Conservation (phyloP, 1,139 yeast genomes). For the Blastobotrys proliferans region DNA sequence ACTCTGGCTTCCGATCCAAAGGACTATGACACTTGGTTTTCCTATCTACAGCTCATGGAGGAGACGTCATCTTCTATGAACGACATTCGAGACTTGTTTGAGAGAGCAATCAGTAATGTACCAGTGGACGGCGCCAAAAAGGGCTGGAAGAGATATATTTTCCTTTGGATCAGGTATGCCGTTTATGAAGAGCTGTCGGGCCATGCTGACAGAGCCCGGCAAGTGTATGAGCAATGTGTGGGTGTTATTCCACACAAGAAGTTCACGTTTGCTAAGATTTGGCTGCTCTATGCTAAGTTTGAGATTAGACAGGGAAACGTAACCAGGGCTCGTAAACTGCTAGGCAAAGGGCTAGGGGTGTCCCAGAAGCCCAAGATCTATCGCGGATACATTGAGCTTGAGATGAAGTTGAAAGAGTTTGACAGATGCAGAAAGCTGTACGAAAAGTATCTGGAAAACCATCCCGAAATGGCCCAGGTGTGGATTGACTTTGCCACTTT, state of each 20-base stretch:
- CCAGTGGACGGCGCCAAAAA: slow-evolving; percentile 35
- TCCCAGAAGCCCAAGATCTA: slow-evolving; percentile 59
- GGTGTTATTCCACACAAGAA: slow-evolving; percentile 51
- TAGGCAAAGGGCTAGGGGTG: slow-evolving; percentile 71
- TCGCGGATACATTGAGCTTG: slow-evolving; percentile 58
- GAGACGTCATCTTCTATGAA: slow-evolving; percentile 34
- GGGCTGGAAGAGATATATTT: slow-evolving; percentile 66
- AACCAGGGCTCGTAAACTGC: slow-evolving; percentile 55
- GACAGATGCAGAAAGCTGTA: slow-evolving; percentile 73
- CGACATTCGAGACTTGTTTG: slow-evolving; percentile 40
- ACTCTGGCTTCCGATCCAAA: slow-evolving; percentile 44
- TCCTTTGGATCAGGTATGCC: slow-evolving; percentile 66
- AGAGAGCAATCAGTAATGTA: slow-evolving; percentile 46
- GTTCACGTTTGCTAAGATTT: slow-evolving; percentile 67
- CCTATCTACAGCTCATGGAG: slow-evolving; percentile 49
- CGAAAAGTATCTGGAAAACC: slow-evolving; percentile 59
- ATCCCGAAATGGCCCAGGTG: slow-evolving; percentile 41
- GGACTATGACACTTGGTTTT: slow-evolving; percentile 84
- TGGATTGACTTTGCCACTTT: slow-evolving; percentile 64
- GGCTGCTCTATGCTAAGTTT: slow-evolving; percentile 71
- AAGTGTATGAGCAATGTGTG: slow-evolving; percentile 48
- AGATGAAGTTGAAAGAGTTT: slow-evolving; percentile 38
- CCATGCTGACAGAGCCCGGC: slow-evolving; percentile 44
- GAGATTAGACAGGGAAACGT: slow-evolving; percentile 60
- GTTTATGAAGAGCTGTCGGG: slow-evolving; percentile 55